Conservation (phyloP, 1,284 basidiomycete genomes). For the Puccinia polysora region DNA sequence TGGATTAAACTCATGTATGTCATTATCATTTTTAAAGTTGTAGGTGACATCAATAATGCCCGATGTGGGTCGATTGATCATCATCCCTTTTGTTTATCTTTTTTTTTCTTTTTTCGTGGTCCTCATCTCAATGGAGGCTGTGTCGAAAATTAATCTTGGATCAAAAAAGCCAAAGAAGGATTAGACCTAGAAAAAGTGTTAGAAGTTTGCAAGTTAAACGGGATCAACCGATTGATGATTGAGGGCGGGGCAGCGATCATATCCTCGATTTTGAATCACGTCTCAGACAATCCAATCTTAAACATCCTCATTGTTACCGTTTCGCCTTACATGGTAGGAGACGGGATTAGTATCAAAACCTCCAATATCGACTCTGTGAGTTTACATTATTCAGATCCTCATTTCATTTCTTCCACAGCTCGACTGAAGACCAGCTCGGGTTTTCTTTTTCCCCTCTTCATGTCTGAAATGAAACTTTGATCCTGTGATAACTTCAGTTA, state of each 20-base stretch:
- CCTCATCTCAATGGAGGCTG: background rate
- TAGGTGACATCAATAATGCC: too few relatives aligned
- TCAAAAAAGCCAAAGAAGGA: slow-evolving; percentile 52
- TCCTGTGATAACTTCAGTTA: background rate
- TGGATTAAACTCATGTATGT: slow-evolving; percentile 53
- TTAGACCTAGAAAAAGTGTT: slow-evolving; percentile 61
- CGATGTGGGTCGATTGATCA: too few relatives aligned
- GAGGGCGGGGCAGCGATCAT: slow-evolving; percentile 88
- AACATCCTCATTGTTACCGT: slow-evolving; percentile 75
- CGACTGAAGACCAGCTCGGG: too few relatives aligned
- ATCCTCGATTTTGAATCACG: slow-evolving; percentile 63
- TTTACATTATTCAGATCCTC: too few relatives aligned
- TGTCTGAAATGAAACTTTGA: too few relatives aligned
- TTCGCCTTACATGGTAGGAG: slow-evolving; percentile 73
- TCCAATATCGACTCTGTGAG: slow-evolving; percentile 53
- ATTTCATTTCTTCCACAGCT: too few relatives aligned
- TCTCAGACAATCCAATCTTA: slow-evolving; percentile 55
- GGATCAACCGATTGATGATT: slow-evolving; percentile 78
- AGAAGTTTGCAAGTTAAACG: slow-evolving; percentile 57
- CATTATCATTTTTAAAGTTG: background rate
- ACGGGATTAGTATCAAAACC: slow-evolving; percentile 58
- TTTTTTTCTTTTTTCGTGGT: background rate
- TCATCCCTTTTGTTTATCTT: background rate
- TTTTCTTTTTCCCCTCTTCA: too few relatives aligned
- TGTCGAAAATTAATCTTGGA: too few relatives aligned